Evolutionary conservation across 306 rosid genomes (phyloP), one percentile per base, ranked within the genome.

Genomic region (Styphnolobium japonicum): DNA sequence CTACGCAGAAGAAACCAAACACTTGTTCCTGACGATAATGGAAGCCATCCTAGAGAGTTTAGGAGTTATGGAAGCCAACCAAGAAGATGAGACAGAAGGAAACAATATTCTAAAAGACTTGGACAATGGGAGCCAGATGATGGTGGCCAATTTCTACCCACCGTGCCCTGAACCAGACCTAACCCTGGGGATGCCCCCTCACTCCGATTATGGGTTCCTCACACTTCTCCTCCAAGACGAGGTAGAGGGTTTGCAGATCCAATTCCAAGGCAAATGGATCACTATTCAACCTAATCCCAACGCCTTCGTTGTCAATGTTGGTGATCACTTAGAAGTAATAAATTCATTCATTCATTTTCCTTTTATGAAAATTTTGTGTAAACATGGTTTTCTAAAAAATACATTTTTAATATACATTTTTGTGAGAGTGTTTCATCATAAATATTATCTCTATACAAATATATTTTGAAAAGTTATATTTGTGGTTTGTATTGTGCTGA

Each of bases 151-250:
- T 88, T 92, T 89, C 84, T 92, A 90, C 80, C 98, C 98, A 48
- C 87, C 91, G 66, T 94, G 98, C 65, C 98, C 98, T 5, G 77
- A 94, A 62, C 98, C 98, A 23, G 89, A 89, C 43, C 89, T 92
- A 80, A 94, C 98, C 40, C 82, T 94, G 0, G 98, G 98, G 15
- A 91, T 94, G 87, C 98, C 93, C 39, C 92, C 98, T 67, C 98
- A 94, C 81, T 94, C 98, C 0, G 98, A 94, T 73, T 94, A 91
- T 86, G 98, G 98, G 2, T 89, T 92, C 79, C 97, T 94, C 72
- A 94, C 98, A 0, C 89, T 94, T 67, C 92, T 94, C 22, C 91
- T 92, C n/a, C 98, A 94, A 88, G 98, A 91, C 3, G 78, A 94
- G 34, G 95, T 94, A 0, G 85, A 87, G 62, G 98, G 98, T 1